These are phyloP conservation scores for Luvunga scandens DNA, from an alignment of 345 rosid genomes.

Conservation along the genomic window DNA sequence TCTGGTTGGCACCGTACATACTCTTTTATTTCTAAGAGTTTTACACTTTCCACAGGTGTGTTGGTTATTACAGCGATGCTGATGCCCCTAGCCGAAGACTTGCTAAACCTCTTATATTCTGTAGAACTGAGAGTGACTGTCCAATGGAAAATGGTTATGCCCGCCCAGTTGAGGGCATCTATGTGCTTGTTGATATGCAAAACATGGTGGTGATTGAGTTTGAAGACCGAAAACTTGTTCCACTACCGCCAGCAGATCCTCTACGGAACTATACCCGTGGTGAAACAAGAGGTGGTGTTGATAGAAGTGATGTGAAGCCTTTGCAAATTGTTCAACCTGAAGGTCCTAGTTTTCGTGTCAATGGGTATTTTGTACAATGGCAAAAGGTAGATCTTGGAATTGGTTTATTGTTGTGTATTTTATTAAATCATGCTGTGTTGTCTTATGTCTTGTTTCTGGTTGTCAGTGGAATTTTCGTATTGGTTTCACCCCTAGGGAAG, in stretches of 20 bases:
- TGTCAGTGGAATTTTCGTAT: conserved; percentile 92
- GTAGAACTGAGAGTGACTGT: conserved; percentile 88
- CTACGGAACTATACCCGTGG: conserved; percentile 86
- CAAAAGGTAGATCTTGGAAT: conserved; percentile 56
- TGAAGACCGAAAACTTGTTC: conserved; percentile 88
- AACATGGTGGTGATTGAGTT: conserved; percentile 84
- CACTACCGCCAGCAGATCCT: conserved; percentile 87
- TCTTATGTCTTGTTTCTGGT: conserved; percentile 25
- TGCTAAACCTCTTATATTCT: conserved; percentile 88
- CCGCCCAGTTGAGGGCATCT: conserved; percentile 86
- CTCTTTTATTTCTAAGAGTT: conserved; percentile 5
- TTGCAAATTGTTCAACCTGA: conserved; percentile 81
- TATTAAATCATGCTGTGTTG: conserved; percentile 6
- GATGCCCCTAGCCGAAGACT: conserved; percentile 85
- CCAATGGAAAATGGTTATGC: conserved; percentile 99
- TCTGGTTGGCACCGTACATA: not conserved
- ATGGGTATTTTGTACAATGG: conserved; percentile 81
- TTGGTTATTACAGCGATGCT: conserved; percentile 74
- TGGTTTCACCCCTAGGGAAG: conserved; percentile 92
- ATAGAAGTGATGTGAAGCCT: conserved; percentile 90
- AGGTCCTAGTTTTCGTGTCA: conserved; percentile 93
- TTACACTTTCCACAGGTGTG: conserved; percentile 54
- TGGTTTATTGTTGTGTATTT: not conserved
- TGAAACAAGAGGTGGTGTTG: conserved; percentile 88
- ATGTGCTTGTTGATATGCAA: conserved; percentile 86